Percentiles rank a stretch among this genome's conserved stretches.
Conservation (phyloP, 352 stramenopile genomes). For the Pythium aristosporum region DNA sequence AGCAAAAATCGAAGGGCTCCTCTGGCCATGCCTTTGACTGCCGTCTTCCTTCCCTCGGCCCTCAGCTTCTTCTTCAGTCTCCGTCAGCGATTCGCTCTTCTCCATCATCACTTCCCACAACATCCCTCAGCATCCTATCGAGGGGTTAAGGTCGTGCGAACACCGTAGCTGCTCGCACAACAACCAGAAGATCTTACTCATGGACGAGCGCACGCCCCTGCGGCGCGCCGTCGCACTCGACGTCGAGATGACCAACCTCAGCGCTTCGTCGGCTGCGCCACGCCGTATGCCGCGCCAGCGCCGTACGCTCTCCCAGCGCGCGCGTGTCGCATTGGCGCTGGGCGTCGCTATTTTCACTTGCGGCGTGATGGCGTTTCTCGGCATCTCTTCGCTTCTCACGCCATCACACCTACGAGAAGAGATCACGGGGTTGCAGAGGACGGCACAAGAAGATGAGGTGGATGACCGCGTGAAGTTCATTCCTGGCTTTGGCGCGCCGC, state of each 20-base stretch:
- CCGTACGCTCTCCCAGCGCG: constrained; percentile 8
- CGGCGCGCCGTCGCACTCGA: constrained; percentile 27
- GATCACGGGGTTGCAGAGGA: not conserved
- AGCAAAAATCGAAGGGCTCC: constrained; percentile 15
- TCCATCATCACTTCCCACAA: not conserved
- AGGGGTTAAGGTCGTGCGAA: too few relatives aligned
- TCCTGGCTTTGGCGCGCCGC: constrained; percentile 60
- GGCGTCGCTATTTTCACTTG: constrained; percentile 6
- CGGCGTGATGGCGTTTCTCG: constrained; percentile 2
- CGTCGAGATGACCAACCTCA: constrained; percentile 18
- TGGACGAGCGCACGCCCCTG: constrained; percentile 56
- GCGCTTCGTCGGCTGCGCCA: constrained; percentile 9
- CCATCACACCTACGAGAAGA: not conserved
- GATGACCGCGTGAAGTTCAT: constrained; percentile 59
- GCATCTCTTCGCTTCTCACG: not conserved
- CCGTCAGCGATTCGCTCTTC: not conserved
- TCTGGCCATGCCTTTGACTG: not conserved
- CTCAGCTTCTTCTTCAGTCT: not conserved
- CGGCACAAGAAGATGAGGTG: constrained; percentile 9
- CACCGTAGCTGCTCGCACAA: not conserved
- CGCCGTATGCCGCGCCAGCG: not conserved
- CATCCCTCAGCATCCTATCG: not conserved
- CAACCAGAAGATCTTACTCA: constrained; percentile 7
- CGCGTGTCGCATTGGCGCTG: constrained; percentile 2
- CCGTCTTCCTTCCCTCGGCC: too few relatives aligned